These are phyloP conservation scores for Extremus antarcticus DNA, from an alignment of 495 filamentous ascomycete species.

Conservation along the genomic window DNA sequence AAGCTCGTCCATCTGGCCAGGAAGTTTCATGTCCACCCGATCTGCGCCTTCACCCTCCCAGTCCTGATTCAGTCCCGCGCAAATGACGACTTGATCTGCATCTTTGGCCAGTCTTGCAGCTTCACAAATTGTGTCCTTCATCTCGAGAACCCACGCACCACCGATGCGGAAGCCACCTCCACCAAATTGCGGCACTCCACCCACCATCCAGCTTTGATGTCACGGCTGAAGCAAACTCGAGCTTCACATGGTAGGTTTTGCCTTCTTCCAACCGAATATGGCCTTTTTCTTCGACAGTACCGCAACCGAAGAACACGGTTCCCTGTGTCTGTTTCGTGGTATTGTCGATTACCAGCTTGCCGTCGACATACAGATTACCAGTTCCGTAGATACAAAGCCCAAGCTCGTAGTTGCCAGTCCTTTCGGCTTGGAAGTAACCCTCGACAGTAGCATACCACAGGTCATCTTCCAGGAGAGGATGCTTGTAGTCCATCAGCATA, in stretches of 20 bases:
- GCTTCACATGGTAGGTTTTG: slow-evolving; percentile 47
- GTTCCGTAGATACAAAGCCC: slow-evolving; percentile 68
- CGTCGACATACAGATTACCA: slow-evolving; percentile 58
- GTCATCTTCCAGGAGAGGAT: slow-evolving; percentile 42
- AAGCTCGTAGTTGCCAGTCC: slow-evolving; percentile 59
- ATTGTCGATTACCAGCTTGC: slow-evolving; percentile 60
- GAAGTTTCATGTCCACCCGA: slow-evolving; percentile 72
- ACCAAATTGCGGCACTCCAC: slow-evolving; percentile 39
- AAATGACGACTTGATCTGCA: slow-evolving; percentile 64
- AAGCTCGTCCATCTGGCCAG: slow-evolving; percentile 64
- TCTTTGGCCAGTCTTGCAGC: slow-evolving; percentile 52
- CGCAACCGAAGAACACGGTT: slow-evolving; percentile 49
- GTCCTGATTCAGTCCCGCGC: slow-evolving; percentile 69
- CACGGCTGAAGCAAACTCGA: slow-evolving; percentile 54
- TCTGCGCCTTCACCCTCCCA: slow-evolving; percentile 89
- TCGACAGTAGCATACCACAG: slow-evolving; percentile 55
- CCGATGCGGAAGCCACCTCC: slow-evolving; percentile 73
- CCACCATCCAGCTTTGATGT: slow-evolving; percentile 49
- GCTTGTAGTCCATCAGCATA: slow-evolving; percentile 53
- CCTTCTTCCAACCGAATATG: slow-evolving; percentile 46
- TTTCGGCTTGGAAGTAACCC: slow-evolving; percentile 46
- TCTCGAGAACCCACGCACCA: slow-evolving; percentile 54
- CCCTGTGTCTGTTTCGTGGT: slow-evolving; percentile 49
- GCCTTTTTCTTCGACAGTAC: slow-evolving; percentile 51
- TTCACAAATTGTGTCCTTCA: slow-evolving; percentile 53